Evolutionary conservation across 805 yeast species (phyloP), one percentile per base, ranked within the genome.

Genomic region (Saturnispora silvae): DNA sequence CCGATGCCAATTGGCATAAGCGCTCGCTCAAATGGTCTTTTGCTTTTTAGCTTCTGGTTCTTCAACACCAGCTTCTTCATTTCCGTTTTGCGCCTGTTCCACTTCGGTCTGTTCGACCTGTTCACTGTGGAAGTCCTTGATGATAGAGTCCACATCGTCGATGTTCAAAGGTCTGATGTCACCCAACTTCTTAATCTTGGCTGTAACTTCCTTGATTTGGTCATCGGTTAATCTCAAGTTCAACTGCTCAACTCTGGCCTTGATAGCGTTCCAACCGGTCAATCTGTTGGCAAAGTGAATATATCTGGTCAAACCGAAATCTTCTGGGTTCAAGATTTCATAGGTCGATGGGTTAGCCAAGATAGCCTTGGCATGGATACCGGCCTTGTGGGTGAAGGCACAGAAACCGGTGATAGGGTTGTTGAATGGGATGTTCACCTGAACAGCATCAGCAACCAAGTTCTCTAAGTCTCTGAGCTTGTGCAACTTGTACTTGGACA

Each of bases 181-280:
- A 48, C 97, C 98, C 54, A 89, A 72, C 63, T 77, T 72, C 71
- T 89, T 89, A 63, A 89, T 87, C 69, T 87, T 87, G 51, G 72
- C 69, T 25, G 98, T 89, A 46, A 92, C 95, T 59, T 84, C 96
- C 72, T 92, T 92, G 64, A 83, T 69, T 71, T 89, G 96, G 49
- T 78, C 89, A 57, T 89, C 98, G 34, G 92, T 76, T 57, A 89
- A 70, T 52, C 78, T 67, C 63, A 89, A 70, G 64, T 92, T 87
- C 65, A 89, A 75, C 65, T 89, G 98, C 60, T 89, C 98, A 44
- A 92, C 98, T 65, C 98, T 81, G 30, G 94, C 77, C 70, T 89
- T 89, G 73, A 89, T 89, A 39, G 97, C 97, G 63, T 89, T 92
- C 98, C 98, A 89, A 45, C 98, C 98, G 11, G 98, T 89, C 56